These are phyloP conservation scores for Aethionema arabicum DNA, from an alignment of 345 rosid genomes.

Conservation along the genomic window DNA sequence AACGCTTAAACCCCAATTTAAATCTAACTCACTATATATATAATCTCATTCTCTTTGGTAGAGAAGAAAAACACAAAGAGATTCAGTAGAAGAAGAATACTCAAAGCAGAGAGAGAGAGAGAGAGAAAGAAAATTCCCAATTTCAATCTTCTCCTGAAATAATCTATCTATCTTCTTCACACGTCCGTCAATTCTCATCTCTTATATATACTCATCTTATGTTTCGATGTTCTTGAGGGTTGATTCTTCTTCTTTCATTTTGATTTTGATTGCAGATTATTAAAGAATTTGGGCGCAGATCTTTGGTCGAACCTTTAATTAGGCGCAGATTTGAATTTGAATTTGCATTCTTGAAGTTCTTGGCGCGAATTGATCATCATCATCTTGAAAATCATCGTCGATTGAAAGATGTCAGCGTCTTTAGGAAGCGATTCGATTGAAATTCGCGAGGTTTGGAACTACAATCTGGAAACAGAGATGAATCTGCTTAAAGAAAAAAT, in stretches of 20 bases:
- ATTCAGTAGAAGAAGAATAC: conserved; percentile 8
- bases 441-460: conserved; percentile 80
- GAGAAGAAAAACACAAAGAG: conserved; percentile 17
- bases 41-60: background rate
- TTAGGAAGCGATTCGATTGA: conserved; percentile 55
- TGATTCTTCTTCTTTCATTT: conserved; percentile 14
- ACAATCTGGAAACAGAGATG: conserved; percentile 60
- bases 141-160: conserved; percentile 8
- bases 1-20: too few relatives aligned
- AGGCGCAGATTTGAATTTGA: too few relatives aligned
- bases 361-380: conserved; percentile 5
- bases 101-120: background rate
- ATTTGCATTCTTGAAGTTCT: background rate
- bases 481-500: conserved; percentile 48
- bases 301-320: background rate
- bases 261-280: conserved; percentile 17
- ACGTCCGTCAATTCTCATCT: background rate
- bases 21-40: too few relatives aligned
- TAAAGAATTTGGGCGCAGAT: conserved; percentile 31
- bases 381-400: background rate
- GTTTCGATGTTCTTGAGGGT: conserved; percentile 1
- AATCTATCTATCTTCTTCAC: conserved; percentile 3
- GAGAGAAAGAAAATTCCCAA: background rate
- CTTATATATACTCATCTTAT: background rate
- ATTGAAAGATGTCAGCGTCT: conserved; percentile 53